These are phyloP conservation scores for Chalciporus sphaerocephalus DNA, from an alignment of 768 basidiomycete species.

Conservation along the genomic window DNA sequence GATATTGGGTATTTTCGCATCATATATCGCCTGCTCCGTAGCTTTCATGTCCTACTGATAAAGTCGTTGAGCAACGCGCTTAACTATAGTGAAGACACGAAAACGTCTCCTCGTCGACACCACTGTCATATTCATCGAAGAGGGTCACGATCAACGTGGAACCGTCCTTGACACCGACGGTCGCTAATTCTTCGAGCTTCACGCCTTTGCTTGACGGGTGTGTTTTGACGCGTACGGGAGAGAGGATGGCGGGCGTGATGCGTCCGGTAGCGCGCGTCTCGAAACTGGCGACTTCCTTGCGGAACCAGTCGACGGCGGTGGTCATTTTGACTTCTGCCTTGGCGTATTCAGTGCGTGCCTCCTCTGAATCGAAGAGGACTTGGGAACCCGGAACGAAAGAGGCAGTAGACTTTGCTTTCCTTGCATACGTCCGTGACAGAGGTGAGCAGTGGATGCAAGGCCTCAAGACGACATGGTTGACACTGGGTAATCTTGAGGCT, in stretches of 20 bases:
- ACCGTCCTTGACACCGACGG: constrained; percentile 78
- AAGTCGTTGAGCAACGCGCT: constrained; percentile 13
- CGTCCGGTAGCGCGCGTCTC: constrained; percentile 74
- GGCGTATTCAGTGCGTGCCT: constrained; percentile 54
- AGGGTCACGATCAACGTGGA: constrained; percentile 67
- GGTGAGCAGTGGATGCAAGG: background rate
- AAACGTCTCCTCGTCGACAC: background rate
- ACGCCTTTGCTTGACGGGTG: constrained; percentile 37
- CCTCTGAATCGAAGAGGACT: constrained; percentile 50
- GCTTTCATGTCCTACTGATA: constrained; percentile 65
- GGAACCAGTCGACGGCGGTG: constrained; percentile 63
- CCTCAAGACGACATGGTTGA: background rate
- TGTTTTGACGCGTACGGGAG: constrained; percentile 59
- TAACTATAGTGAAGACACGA: constrained; percentile 15
- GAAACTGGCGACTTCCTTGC: constrained; percentile 68
- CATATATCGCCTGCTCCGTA: constrained; percentile 71
- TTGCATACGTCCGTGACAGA: constrained; percentile 24
- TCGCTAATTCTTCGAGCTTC: constrained; percentile 67
- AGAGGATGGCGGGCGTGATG: constrained; percentile 66
- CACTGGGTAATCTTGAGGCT: background rate
- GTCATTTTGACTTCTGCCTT: constrained; percentile 64
- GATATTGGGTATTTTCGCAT: constrained; percentile 68
- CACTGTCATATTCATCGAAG: constrained; percentile 72
- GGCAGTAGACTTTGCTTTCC: constrained; percentile 46
- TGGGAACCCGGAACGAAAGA: constrained; percentile 66